Evolutionary conservation across 2,329 filamentous ascomycete genomes (phyloP).

Genomic region (Pseudogymnoascus sp.): DNA sequence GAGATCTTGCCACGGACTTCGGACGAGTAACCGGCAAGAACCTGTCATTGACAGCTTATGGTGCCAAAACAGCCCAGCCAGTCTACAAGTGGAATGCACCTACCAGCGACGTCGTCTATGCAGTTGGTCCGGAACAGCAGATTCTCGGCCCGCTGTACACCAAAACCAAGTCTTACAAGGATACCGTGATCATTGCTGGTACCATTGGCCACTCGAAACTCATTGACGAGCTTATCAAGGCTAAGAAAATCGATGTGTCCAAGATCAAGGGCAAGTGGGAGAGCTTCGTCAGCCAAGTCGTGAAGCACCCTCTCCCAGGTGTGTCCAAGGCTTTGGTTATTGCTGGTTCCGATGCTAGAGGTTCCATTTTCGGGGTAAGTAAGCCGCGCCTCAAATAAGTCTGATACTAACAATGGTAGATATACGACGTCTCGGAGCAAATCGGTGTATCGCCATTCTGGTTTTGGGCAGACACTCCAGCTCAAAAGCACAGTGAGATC

Average conservation of each 20-base stretch:
- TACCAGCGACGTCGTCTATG: constrained; percentile 27
- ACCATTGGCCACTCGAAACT: constrained; percentile 56
- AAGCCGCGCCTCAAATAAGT: not conserved
- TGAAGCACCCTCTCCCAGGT: constrained; percentile 48
- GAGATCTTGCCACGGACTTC: constrained; percentile 60
- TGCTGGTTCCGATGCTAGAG: constrained; percentile 56
- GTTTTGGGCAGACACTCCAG: constrained; percentile 47
- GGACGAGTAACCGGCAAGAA: constrained; percentile 61
- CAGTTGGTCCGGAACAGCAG: constrained; percentile 33
- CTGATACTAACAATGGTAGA: not conserved
- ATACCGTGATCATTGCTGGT: constrained; percentile 53
- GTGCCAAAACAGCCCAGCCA: not conserved
- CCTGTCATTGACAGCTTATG: constrained; percentile 37
- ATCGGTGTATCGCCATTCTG: constrained; percentile 56
- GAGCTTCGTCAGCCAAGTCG: constrained; percentile 51
- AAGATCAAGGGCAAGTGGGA: constrained; percentile 59
- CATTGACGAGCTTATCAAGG: constrained; percentile 48
- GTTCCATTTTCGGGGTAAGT: constrained; percentile 55
- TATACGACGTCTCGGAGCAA: not conserved
- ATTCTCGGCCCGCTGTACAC: constrained; percentile 39
- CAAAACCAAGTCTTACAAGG: constrained; percentile 29
- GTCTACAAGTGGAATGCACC: not conserved
- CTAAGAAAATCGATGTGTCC: constrained; percentile 48
- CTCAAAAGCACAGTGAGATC: constrained; percentile 36
- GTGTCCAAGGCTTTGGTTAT: constrained; percentile 54